Conservation (phyloP, 371 early-diverging fungal species). For the Vairimorpha ceranae region DNA sequence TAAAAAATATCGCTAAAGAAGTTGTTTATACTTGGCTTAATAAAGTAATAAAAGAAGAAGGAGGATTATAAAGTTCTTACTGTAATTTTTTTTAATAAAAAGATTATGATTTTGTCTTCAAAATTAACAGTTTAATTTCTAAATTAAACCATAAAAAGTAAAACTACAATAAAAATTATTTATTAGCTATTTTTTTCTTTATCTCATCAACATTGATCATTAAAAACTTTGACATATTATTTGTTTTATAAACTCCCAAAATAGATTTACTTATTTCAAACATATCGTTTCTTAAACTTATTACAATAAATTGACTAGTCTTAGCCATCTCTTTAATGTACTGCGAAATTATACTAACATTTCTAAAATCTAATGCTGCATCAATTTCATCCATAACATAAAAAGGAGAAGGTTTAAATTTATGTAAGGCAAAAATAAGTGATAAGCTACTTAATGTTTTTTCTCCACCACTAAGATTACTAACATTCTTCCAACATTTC, state of each 20-base stretch:
- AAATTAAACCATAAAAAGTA: neutral
- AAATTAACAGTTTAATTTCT: no score
- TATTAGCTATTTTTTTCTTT: neutral
- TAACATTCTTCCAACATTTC: constrained; percentile 98
- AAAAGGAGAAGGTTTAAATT: constrained; percentile 92
- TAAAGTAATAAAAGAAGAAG: constrained; percentile 33
- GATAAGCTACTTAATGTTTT: constrained; percentile 95
- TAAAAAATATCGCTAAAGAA: constrained; percentile 71
- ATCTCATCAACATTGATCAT: constrained; percentile 39
- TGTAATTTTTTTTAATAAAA: neutral
- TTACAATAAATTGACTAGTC: constrained; percentile 95
- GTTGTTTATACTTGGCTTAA: constrained; percentile 66
- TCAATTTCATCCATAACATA: constrained; percentile 99
- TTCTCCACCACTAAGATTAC: constrained; percentile 96
- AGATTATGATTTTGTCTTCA: no score
- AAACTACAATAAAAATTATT: neutral
- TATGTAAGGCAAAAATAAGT: constrained; percentile 96
- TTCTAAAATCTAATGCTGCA: constrained; percentile 97
- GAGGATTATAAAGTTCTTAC: neutral
- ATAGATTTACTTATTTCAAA: constrained; percentile 93
- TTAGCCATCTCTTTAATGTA: constrained; percentile 93
- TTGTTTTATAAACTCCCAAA: constrained; percentile 89
- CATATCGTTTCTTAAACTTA: constrained; percentile 97
- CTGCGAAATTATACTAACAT: constrained; percentile 95
- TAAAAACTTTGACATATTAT: constrained; percentile 39